Evolutionary conservation across 2,329 filamentous ascomycete genomes (phyloP).

Genomic region (Colletotrichum sp.): DNA sequence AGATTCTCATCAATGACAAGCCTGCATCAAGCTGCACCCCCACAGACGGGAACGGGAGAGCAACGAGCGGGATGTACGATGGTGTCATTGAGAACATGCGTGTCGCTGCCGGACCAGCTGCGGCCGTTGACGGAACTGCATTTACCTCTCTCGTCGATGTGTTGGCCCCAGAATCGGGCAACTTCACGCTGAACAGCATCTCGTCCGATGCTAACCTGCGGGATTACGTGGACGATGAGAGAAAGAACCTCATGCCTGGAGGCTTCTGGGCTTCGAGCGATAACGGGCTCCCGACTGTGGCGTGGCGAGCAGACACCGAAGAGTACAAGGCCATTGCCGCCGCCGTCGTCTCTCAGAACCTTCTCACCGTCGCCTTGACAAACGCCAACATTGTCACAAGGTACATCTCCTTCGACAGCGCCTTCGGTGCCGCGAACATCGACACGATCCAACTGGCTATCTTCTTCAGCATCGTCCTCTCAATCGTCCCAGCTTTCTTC

Average conservation of each 20-base stretch:
- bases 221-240: slow-evolving; percentile 64
- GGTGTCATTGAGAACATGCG: slow-evolving; percentile 23
- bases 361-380: slow-evolving; percentile 68
- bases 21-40: slow-evolving; percentile 57
- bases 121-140: slow-evolving; percentile 13
- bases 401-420: slow-evolving; percentile 77
- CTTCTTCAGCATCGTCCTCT: slow-evolving; percentile 82
- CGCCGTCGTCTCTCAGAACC: slow-evolving; percentile 69
- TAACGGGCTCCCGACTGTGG: slow-evolving; percentile 67
- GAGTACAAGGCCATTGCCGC: slow-evolving; percentile 46
- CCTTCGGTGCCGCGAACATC: slow-evolving; percentile 66
- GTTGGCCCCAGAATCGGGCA: not conserved
- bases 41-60: slow-evolving; percentile 47
- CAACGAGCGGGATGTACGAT: slow-evolving; percentile 44
- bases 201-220: slow-evolving; percentile 73
- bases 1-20: slow-evolving; percentile 72
- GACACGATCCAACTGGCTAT: slow-evolving; percentile 80
- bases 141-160: slow-evolving; percentile 17
- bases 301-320: slow-evolving; percentile 66
- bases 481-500: slow-evolving; percentile 84
- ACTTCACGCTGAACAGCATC: slow-evolving; percentile 20
- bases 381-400: slow-evolving; percentile 73
- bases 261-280: slow-evolving; percentile 77
- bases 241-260: slow-evolving; percentile 73
- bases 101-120: slow-evolving; percentile 28